Base-by-base conservation (phyloP, 345 rosid genomes). In the Hibiscus syriacus region DNA sequence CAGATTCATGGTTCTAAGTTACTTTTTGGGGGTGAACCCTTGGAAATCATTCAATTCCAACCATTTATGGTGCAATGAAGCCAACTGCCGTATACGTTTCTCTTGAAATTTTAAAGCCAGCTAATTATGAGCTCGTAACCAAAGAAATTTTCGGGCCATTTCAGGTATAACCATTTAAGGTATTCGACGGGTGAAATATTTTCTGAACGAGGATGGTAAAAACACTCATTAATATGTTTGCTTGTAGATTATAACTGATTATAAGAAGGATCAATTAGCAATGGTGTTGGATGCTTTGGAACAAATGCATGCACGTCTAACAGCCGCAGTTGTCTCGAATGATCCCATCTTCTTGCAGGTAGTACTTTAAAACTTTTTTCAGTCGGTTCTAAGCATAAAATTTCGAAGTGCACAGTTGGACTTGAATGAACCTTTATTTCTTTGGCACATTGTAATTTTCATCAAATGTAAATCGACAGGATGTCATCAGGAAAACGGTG, bases 61-160 rank as follows among this genome's bases (percentile, higher is more conserved):
- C 87, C 5, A 74, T 91, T 49, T 94, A 91, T 70, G 99, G 99
- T 70, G 96, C 98, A 70, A 6, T 91, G 66, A 84, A 89, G 74
- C 95, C 99, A 13, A 94, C 98, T 25, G 98, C 99, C 12, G 68
- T 94, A 2, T 89, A 74, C 79, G 82, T 94, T 79, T 96, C 98
- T 3, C 81, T 94, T 23, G 89, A 87, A 83, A 86, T 94, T 64
- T 70, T 91, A 69, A 91, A 88, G 73, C 95, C 79, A 26, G 58
- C 69, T 41, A 81, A 84, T 68, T 94, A 77, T 49, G 90, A 84
- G 74, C 89, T 94, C 36, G 99, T 89, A 30, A 94, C 88, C 0
- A 83, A 79, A 69, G 98, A 94, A 82, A 86, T 94, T 59, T 94
- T 94, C 55, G 99, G 99, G 74, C 98, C 98, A n/a, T 94, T 94